Evolutionary conservation across 1,284 basidiomycete genomes (phyloP).

Genomic region (Malassezia restricta): DNA sequence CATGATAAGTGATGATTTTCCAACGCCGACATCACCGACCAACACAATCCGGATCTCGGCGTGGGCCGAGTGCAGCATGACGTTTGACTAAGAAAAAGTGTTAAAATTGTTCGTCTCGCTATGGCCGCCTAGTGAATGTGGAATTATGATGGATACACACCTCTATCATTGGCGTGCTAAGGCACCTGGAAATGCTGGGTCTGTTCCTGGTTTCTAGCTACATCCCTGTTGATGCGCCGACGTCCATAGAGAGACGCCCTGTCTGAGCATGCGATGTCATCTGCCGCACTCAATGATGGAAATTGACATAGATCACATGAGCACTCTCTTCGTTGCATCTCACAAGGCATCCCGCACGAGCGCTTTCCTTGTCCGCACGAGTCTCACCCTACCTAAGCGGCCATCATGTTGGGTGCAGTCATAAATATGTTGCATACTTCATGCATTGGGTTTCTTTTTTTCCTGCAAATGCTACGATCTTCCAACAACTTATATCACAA

Average conservation of each 20-base stretch:
- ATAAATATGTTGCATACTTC: slow-evolving; percentile 5
- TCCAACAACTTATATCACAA: slow-evolving; percentile 1
- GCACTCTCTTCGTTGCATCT: background rate
- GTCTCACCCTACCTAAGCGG: background rate
- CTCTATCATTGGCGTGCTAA: background rate
- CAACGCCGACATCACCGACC: slow-evolving; percentile 70
- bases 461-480: slow-evolving; percentile 1
- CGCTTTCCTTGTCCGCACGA: background rate
- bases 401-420: background rate
- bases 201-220: too few species aligned
- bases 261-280: background rate
- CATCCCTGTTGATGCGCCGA: too few species aligned
- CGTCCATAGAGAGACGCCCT: background rate
- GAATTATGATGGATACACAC: background rate
- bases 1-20: slow-evolving; percentile 40
- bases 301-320: background rate
- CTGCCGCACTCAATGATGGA: too few species aligned
- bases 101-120: background rate
- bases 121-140: background rate
- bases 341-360: background rate
- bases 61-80: slow-evolving; percentile 54
- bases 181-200: too few species aligned
- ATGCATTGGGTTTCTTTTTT: slow-evolving; percentile 6
- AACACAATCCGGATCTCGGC: slow-evolving; percentile 76
- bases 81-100: background rate